Base-by-base conservation (phyloP, 805 yeast species). In the Candida krabiensis region DNA sequence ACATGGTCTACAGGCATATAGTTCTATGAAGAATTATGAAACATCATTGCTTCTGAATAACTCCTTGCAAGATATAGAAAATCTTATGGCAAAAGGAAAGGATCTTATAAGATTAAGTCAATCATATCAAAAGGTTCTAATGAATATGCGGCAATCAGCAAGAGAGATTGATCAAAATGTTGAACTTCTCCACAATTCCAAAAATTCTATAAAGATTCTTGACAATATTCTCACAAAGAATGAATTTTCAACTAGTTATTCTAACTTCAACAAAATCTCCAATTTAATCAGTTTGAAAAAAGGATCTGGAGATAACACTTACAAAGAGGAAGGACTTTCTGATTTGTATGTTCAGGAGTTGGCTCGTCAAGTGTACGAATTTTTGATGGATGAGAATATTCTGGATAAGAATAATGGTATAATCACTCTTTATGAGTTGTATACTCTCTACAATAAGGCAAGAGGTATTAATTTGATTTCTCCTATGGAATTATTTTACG, bases 281-380 rank as follows among this genome's bases (percentile, higher is more conserved):
- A 47, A 51, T 22, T 33, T 62, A 18, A 29, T 46, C 14, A 40
- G 19, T 28, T 38, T 58, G 24, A 58, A 49, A 27, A 26, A 23
- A 2, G 43, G 32, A 2, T 32, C 44, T 4, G 39, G 35, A 22
- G 21, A 36, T 1, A 31, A 40, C 5, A 15, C 17, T 1, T 24
- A 27, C 8, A 44, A 44, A 5, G 40, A 41, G 23, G 37, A 45
- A 23, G 50, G 50, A 5, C 38, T 48, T 4, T 50, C 60, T 4
- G 35, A 34, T 8, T 32, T 60, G 9, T 64, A 63, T 43, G 38
- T 74, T 19, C 77, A 79, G 41, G 96, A 88, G 52, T 64, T 88
- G 13, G 77, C 96, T 0, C 71, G 96, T 37, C 90, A 87, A 52
- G 56, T 91, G 3, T 80, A 87, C 28, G 96, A 86, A 50, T 89